These are phyloP conservation scores for Myriosclerotinia curreyana DNA, from an alignment of 2,329 filamentous ascomycete species.

Conservation along the genomic window DNA sequence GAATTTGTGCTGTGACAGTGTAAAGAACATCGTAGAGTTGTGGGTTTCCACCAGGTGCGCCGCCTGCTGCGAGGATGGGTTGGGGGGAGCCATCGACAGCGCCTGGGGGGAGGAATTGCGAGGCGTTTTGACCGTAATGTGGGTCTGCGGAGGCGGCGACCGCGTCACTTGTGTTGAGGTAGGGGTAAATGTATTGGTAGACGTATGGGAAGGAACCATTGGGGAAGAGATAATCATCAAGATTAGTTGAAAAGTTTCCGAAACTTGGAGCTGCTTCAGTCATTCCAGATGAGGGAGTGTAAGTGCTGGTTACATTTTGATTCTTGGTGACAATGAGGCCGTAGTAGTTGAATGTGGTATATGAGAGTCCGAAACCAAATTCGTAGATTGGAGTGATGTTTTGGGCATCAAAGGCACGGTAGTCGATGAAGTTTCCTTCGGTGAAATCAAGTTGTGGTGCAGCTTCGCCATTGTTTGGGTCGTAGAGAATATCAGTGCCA, in stretches of 20 bases:
- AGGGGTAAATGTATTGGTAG: conserved; percentile 54
- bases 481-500: conserved; percentile 46
- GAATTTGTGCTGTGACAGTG: conserved; percentile 51
- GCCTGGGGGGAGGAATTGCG: conserved; percentile 43
- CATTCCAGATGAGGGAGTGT: conserved; percentile 55
- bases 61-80: conserved; percentile 47
- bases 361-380: conserved; percentile 77
- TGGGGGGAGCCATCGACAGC: conserved; percentile 47
- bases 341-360: conserved; percentile 76
- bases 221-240: conserved; percentile 68
- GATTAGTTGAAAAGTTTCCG: conserved; percentile 59
- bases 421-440: conserved; percentile 81
- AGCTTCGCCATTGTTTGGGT: conserved; percentile 63
- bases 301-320: conserved; percentile 26
- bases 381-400: conserved; percentile 70
- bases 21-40: conserved; percentile 54
- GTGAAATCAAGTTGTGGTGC: conserved; percentile 71
- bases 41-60: conserved; percentile 54
- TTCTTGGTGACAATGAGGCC: conserved; percentile 49
- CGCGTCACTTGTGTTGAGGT: conserved; percentile 49
- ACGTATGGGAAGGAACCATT: conserved; percentile 49
- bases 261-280: conserved; percentile 63
- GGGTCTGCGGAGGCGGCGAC: conserved; percentile 49
- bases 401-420: conserved; percentile 66
- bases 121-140: conserved; percentile 34